phyloP scores from a whole-genome alignment of 148 eudicot genomes.

The Cornus florida region DNA sequence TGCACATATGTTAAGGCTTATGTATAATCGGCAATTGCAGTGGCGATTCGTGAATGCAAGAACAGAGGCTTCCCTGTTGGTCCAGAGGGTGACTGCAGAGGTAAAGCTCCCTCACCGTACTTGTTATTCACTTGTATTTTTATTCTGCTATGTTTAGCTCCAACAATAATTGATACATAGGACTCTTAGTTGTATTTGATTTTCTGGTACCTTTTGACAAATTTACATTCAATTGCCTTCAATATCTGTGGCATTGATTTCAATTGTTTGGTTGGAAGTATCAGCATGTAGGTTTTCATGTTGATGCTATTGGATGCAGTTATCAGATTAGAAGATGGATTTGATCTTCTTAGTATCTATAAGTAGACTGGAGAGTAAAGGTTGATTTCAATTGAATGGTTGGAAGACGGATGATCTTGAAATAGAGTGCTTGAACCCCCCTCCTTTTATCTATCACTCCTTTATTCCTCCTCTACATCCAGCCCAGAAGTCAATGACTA shows the following conservation, averaged over 20 bases:
- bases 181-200: neutral
- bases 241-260: neutral
- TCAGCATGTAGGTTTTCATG: neutral
- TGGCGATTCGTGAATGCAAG: slow-evolving; percentile 83
- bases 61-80: slow-evolving; percentile 48
- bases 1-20: slow-evolving; percentile 63
- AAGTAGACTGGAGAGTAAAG: neutral
- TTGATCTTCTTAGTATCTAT: neutral
- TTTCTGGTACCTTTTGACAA: neutral
- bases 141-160: neutral
- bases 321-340: neutral
- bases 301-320: neutral
- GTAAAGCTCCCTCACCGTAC: slow-evolving; percentile 31
- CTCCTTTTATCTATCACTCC: too few relatives aligned
- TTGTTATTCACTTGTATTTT: neutral
- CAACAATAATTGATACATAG: neutral
- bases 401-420: too few relatives aligned
- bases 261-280: neutral
- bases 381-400: too few relatives aligned
- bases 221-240: neutral
- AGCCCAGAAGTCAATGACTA: too few relatives aligned
- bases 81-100: slow-evolving; percentile 54
- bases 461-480: too few relatives aligned
- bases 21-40: slow-evolving; percentile 71
- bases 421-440: too few relatives aligned